phyloP scores from a whole-genome alignment of 2,329 filamentous ascomycete genomes.

The Sarocladium brachiariae region DNA sequence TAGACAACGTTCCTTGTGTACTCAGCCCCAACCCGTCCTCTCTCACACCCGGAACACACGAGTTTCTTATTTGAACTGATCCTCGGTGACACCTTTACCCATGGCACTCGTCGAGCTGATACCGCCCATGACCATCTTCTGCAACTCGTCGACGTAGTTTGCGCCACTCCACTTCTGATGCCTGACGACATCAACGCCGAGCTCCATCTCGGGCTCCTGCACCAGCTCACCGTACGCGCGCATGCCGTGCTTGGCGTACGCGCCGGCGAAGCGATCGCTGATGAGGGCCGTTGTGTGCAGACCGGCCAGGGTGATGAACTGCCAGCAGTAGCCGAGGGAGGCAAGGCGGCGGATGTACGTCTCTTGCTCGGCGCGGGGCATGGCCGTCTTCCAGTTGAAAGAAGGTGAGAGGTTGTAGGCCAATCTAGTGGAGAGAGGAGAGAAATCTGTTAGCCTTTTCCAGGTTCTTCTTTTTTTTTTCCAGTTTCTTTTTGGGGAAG shows the following conservation, averaged over 20 bases:
- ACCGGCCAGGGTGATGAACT: constrained; percentile 98
- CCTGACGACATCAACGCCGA: constrained; percentile 87
- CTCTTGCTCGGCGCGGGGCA: constrained; percentile 86
- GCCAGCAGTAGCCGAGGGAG: constrained; percentile 92
- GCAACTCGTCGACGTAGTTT: constrained; percentile 85
- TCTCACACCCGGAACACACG: no score
- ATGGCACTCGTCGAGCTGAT: constrained; percentile 90
- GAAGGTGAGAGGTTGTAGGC: constrained; percentile 97
- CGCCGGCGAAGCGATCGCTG: constrained; percentile 78
- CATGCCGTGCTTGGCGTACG: constrained; percentile 80
- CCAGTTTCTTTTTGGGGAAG: background rate
- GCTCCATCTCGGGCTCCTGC: constrained; percentile 94
- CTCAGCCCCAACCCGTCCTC: background rate
- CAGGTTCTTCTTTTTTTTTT: no score
- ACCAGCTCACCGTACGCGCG: constrained; percentile 94
- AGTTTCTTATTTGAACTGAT: constrained; percentile 69
- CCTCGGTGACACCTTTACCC: constrained; percentile 96
- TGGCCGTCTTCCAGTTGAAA: constrained; percentile 99
- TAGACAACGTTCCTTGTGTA: no score
- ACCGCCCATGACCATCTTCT: constrained; percentile 96
- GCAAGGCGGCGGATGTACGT: constrained; percentile 93
- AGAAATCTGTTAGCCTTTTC: constrained; percentile 12
- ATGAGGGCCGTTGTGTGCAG: constrained; percentile 94
- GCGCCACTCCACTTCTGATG: constrained; percentile 99
- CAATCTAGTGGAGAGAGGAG: constrained; percentile 48